phyloP scores from a whole-genome alignment of 805 yeast species.

The Metschnikowia matae region DNA sequence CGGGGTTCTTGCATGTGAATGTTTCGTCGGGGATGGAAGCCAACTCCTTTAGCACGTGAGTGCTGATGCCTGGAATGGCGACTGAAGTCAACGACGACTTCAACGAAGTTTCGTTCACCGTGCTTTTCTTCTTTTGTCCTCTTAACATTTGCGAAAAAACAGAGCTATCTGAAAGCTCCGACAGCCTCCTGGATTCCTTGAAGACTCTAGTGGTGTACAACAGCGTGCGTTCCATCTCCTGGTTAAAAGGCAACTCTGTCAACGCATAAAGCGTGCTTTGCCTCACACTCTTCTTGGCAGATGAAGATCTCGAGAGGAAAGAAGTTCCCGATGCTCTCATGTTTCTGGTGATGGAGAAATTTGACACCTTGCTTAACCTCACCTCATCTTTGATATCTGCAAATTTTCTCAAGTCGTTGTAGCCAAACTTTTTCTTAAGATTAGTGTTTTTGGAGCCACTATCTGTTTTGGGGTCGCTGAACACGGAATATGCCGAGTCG shows the following conservation, averaged over 20 bases:
- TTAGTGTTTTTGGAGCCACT: slow-evolving; percentile 12
- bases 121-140: slow-evolving; percentile 2
- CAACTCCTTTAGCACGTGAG: slow-evolving; percentile 47
- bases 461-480: slow-evolving; percentile 13
- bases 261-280: slow-evolving; percentile 37
- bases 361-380: slow-evolving; percentile 8
- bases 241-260: slow-evolving; percentile 36
- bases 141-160: slow-evolving; percentile 25
- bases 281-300: slow-evolving; percentile 30
- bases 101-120: slow-evolving; percentile 2
- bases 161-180: slow-evolving; percentile 30
- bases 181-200: slow-evolving; percentile 22
- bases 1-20: slow-evolving; percentile 60
- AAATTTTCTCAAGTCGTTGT: slow-evolving; percentile 42
- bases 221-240: slow-evolving; percentile 1
- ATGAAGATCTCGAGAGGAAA: slow-evolving; percentile 23
- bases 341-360: slow-evolving; percentile 2
- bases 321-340: slow-evolving; percentile 9
- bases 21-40: slow-evolving; percentile 85
- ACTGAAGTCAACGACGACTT: slow-evolving; percentile 30
- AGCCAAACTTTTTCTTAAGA: slow-evolving; percentile 48
- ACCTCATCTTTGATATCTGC: slow-evolving; percentile 7
- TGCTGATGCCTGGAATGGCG: slow-evolving; percentile 54
- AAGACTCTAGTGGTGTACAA: neutral
- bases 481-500: slow-evolving; percentile 50